Base-by-base conservation (phyloP, 2,329 filamentous ascomycete species). In the Phaeosphaeria sp. region DNA sequence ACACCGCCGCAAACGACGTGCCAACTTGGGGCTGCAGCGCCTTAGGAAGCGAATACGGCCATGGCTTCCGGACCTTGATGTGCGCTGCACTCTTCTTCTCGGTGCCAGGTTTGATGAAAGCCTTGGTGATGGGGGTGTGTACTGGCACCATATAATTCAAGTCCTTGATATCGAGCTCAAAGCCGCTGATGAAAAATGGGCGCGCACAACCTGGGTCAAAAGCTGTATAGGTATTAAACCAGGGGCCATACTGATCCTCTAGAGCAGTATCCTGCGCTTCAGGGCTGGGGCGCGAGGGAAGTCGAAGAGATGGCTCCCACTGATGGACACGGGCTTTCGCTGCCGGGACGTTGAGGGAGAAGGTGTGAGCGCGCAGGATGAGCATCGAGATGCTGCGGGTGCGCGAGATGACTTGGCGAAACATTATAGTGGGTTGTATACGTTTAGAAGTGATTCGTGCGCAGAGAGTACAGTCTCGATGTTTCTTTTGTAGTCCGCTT, bases 1-100 rank as follows among this genome's bases (percentile, higher is more conserved):
- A 41, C 57, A 55, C 43, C 44, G 46, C 13, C 23, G 43, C 56
- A 41, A 59, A 67, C 27, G 63, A 67, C 7, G 66, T 67, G 1
- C 60, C 60, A 18, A 33, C 25, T 10, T 53, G 39, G 4, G 63
- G 66, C 33, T 33, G 52, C 23, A 68, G 52, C 11, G 46, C 42
- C 1, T 7, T 25, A 0, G 63, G 64, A 2, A 66, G 59, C 2
- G 11, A 51, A 51, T 58, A 65, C n/a, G 54, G 60, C 63, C 60
- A 62, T 2, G 57, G 53, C 33, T 48, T 55, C n/a, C 13, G 30
- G 3, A 36, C 13, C 11, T 36, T 11, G 9, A 36, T 15, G 13
- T 7, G 9, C 13, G 3, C 30, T 27, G 25, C 4, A 5, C 25
- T 4, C 25, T 27, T 27, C 9, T 5, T 36, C 11, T 13, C 13